phyloP scores from a whole-genome alignment of 257 asterid species.

The Phtheirospermum japonicum region DNA sequence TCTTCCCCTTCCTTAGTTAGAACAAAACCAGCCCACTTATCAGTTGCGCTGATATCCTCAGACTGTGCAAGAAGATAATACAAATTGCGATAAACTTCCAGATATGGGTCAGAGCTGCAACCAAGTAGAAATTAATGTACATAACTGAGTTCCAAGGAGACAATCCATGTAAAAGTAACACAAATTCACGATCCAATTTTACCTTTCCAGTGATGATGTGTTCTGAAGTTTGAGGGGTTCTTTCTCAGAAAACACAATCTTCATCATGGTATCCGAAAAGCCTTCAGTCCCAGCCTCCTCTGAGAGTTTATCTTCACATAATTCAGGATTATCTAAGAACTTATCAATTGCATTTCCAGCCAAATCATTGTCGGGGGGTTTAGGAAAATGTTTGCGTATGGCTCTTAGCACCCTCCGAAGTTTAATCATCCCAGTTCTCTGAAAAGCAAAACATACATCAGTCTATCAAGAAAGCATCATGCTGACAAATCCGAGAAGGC shows the following conservation, averaged over 20 bases:
- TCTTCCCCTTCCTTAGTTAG: conserved; percentile 95
- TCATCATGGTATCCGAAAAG: conserved; percentile 64
- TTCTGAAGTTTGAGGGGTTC: conserved; percentile 52
- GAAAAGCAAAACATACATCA: conserved; percentile 33
- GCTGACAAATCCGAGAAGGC: conserved; percentile 20
- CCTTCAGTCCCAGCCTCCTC: conserved; percentile 80
- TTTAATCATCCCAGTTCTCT: conserved; percentile 83
- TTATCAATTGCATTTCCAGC: conserved; percentile 86
- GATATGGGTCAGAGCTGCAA: conserved; percentile 84
- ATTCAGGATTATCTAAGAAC: conserved; percentile 80
- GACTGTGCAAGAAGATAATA: conserved; percentile 87
- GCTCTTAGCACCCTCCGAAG: conserved; percentile 92
- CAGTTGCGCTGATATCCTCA: conserved; percentile 92
- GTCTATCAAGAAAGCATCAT: conserved; percentile 25
- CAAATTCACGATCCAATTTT: conserved; percentile 17
- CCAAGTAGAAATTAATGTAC: conserved; percentile 24
- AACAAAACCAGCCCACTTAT: conserved; percentile 98
- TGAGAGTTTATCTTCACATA: conserved; percentile 85
- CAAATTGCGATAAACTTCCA: conserved; percentile 82
- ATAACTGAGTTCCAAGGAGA: conserved; percentile 26
- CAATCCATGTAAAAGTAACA: conserved; percentile 23
- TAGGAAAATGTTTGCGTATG: conserved; percentile 86
- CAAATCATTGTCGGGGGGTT: conserved; percentile 80
- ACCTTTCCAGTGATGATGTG: conserved; percentile 56
- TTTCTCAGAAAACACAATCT: conserved; percentile 55